A percentile compares a stretch with the other conserved stretches of the same genome.
These are phyloP conservation scores for Candida pseudocylindracea DNA, from an alignment of 1,139 yeast species.

Conservation along the genomic window DNA sequence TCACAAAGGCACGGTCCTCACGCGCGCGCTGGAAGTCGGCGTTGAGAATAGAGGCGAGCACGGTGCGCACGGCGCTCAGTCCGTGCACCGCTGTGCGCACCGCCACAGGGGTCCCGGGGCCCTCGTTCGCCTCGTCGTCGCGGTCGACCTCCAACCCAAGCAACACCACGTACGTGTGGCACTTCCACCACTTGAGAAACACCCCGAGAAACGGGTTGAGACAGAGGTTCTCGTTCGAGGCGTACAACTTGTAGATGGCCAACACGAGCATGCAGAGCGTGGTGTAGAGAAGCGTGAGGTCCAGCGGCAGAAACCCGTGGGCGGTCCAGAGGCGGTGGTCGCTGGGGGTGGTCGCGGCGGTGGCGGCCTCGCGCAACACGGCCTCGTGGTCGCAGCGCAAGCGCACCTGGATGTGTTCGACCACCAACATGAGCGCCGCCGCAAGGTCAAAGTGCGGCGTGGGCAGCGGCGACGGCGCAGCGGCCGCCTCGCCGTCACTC, in stretches of 20 bases:
- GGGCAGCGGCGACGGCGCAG: neutral
- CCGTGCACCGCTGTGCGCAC: conserved; percentile 37
- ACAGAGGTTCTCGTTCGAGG: conserved; percentile 9
- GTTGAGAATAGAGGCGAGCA: conserved; percentile 24
- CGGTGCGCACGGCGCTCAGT: conserved; percentile 35
- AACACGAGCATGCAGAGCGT: conserved; percentile 25
- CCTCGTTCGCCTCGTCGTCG: conserved; percentile 22
- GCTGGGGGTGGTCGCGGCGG: no score
- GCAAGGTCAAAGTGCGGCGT: conserved; percentile 17
- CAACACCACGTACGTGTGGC: conserved; percentile 31
- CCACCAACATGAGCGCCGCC: conserved; percentile 15
- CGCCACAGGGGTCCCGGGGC: conserved; percentile 21
- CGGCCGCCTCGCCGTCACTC: neutral
- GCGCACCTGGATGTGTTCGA: conserved; percentile 19
- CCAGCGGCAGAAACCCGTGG: conserved; percentile 6
- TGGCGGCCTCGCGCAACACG: conserved; percentile 19
- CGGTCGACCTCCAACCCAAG: conserved; percentile 45
- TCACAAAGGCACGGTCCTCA: no score
- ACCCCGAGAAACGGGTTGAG: conserved; percentile 38
- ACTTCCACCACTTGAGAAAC: conserved; percentile 39
- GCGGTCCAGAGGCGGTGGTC: conserved; percentile 15
- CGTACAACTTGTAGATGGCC: conserved; percentile 27
- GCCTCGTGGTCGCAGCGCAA: conserved; percentile 20
- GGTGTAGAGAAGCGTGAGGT: conserved; percentile 19
- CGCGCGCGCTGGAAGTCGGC: neutral